phyloP scores from a whole-genome alignment of 176 grass and related monocot species.

The Oropetium thomaeum region DNA sequence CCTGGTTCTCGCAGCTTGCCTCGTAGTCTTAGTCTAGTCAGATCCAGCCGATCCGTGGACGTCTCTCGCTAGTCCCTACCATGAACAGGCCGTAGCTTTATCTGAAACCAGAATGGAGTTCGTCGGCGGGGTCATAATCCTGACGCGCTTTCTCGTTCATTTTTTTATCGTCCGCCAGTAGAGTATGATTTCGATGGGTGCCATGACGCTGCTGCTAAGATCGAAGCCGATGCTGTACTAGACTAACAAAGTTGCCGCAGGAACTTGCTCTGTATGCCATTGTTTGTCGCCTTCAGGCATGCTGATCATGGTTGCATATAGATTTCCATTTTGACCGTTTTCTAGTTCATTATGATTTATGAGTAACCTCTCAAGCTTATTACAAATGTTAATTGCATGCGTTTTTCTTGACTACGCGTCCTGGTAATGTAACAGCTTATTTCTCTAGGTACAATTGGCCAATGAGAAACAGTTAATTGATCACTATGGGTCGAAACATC shows the following conservation, averaged over 20 bases:
- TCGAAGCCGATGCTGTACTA: not conserved
- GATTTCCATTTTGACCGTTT: not conserved
- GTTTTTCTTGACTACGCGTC: not conserved
- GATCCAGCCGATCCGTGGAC: not conserved
- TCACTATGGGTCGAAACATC: constrained; percentile 91
- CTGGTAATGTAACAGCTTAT: not conserved
- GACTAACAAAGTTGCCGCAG: not conserved
- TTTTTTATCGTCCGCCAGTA: not conserved
- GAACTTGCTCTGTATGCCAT: not conserved
- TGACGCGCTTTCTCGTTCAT: not conserved
- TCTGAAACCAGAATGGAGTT: not conserved
- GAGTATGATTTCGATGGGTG: not conserved
- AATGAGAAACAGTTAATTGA: constrained; percentile 88
- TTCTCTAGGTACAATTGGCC: constrained; percentile 72
- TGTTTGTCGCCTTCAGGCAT: not conserved
- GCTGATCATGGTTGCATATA: not conserved
- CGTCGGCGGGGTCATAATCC: not conserved
- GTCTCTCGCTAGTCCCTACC: not conserved
- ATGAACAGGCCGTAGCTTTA: not conserved
- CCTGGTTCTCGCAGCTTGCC: not conserved
- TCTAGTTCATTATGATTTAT: not conserved
- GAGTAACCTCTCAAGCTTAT: not conserved
- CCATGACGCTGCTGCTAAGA: not conserved
- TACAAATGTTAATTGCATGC: not conserved
- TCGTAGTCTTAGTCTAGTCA: not conserved